Evolutionary conservation across 345 rosid species (phyloP), one percentile per base, ranked within the genome.

Genomic region (Camelina neglecta): DNA sequence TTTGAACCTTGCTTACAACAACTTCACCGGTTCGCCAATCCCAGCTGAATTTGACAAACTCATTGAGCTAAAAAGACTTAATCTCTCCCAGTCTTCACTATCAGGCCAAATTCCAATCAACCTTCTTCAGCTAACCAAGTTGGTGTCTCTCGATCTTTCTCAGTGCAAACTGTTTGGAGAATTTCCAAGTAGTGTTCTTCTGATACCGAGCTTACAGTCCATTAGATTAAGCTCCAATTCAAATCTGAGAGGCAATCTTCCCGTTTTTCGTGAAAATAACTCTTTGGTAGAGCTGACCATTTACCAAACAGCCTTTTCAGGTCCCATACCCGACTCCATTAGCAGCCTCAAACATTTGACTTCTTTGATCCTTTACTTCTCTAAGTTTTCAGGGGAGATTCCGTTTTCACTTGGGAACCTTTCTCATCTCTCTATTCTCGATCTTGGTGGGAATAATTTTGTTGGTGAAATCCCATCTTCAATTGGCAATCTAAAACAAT

Each of bases 1-100:
- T 5, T 78, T 85, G 2, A 67, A 80, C 15, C 83, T 83, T 1
- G 71, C 82, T 62, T 12, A 5, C 53, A 78, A 83, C 54, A 2
- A 73, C 29, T 81, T 82, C 75, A 31, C 0, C 1, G 0, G 0
- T 15, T 74, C 65, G 7, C 31, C 29, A 16, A 29, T 62, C 6
- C 76, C 76, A 5, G n/a, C 54, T 2, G 7, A 15, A 5, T 31
- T 65, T 21, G 4, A 23, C 15, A 47, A 31, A 13, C 65, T 74
- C 48, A 44, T 8, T 18, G 24, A 3, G 13, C 33, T 73, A 44
- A 6, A 13, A 41, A 20, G 16, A 63, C 71, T 72, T 7, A 20
- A 73, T 39, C 26, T 73, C 10, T 65, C 71, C 3, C 0, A 2
- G 2, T 65, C 71, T 31, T 73, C 7, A 0, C 59, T 31, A 39